Percentiles rank a stretch among this genome's conserved stretches.
Conservation (phyloP, 768 basidiomycete genomes). For the Lentinula edodes region DNA sequence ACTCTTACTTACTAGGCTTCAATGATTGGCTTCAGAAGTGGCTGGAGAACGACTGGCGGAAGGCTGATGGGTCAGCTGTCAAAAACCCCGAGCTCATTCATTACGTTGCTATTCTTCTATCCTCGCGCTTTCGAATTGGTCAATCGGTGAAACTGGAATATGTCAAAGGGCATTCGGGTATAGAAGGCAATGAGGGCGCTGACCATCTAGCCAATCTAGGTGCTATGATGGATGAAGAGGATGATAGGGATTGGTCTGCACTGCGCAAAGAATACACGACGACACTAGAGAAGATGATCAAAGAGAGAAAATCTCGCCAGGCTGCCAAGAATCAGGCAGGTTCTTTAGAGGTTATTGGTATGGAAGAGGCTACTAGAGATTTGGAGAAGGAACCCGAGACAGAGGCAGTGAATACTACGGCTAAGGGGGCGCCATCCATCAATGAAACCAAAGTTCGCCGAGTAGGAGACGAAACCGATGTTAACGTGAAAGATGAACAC, state of each 20-base stretch:
- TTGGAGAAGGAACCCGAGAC: background rate
- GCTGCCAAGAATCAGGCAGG: background rate
- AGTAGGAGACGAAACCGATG: background rate
- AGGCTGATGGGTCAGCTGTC: constrained; percentile 46
- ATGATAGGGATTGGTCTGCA: constrained; percentile 60
- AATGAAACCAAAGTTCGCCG: background rate
- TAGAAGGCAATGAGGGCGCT: constrained; percentile 82
- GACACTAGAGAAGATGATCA: background rate
- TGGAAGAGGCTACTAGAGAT: background rate
- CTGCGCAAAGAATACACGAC: constrained; percentile 20
- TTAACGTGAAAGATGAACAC: background rate
- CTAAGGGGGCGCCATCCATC: background rate
- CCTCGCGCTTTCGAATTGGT: constrained; percentile 41
- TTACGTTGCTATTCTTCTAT: constrained; percentile 61
- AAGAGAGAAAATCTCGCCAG: background rate
- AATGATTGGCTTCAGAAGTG: constrained; percentile 66
- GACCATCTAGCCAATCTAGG: constrained; percentile 70
- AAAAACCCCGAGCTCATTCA: constrained; percentile 71
- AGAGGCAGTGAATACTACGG: background rate
- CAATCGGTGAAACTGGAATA: constrained; percentile 61
- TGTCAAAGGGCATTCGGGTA: constrained; percentile 76
- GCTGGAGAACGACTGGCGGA: constrained; percentile 47
- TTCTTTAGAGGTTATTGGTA: background rate
- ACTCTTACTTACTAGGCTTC: constrained; percentile 45
- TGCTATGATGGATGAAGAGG: constrained; percentile 25